phyloP scores from a whole-genome alignment of 345 rosid genomes.

The Lepidium africanum region DNA sequence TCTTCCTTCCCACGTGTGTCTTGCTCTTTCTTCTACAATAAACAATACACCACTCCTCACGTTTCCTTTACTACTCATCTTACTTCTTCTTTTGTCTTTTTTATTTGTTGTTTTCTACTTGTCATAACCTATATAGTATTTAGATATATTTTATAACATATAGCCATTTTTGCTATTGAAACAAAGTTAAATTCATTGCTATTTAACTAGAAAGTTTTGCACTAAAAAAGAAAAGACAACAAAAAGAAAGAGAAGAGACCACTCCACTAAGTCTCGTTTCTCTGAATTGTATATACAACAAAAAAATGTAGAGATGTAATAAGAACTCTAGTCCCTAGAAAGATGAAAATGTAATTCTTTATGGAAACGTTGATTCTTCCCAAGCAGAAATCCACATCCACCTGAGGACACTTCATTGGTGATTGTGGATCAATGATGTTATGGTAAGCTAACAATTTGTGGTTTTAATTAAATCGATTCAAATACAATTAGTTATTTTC shows the following conservation, averaged over 20 bases:
- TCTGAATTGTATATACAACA: not conserved
- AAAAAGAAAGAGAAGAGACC: not conserved
- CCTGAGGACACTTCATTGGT: not conserved
- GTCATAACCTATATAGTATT: too few relatives aligned
- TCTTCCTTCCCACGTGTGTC: too few relatives aligned
- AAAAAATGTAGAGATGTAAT: not conserved
- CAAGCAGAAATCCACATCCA: not conserved
- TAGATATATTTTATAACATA: too few relatives aligned
- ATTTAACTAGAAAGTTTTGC: not conserved
- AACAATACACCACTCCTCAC: too few relatives aligned
- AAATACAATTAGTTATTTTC: not conserved
- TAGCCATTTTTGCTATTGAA: not conserved
- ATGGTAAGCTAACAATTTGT: not conserved
- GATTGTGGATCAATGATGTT: not conserved
- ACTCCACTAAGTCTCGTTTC: conserved; percentile 12
- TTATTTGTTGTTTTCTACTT: too few relatives aligned
- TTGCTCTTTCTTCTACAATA: too few relatives aligned
- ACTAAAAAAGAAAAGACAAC: not conserved
- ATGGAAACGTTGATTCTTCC: not conserved
- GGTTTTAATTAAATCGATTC: not conserved
- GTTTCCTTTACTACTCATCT: too few relatives aligned
- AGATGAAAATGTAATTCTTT: not conserved
- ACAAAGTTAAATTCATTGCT: conserved; percentile 10
- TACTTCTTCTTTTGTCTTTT: too few relatives aligned
- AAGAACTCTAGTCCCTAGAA: conserved; percentile 10